Evolutionary conservation across 768 basidiomycete genomes (phyloP).

Genomic region (Lyophyllum atratum): DNA sequence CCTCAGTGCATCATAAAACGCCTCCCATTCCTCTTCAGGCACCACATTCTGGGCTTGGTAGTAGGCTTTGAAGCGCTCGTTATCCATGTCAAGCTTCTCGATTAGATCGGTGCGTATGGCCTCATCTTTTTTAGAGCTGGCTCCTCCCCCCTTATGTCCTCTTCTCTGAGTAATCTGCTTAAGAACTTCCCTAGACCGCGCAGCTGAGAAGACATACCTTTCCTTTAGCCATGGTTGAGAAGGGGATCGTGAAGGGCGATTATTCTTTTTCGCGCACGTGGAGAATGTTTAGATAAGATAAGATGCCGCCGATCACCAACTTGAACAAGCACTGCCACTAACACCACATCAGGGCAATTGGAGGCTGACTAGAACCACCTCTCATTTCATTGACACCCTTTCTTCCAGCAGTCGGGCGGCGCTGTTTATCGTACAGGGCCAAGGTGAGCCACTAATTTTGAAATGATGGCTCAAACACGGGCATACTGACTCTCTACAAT

Average conservation of each 20-base stretch:
- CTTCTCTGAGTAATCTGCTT: neutral
- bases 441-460: too few relatives aligned
- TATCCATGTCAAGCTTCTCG: slow-evolving; percentile 66
- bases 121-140: slow-evolving; percentile 16
- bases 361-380: too few relatives aligned
- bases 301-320: neutral
- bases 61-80: slow-evolving; percentile 66
- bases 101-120: slow-evolving; percentile 52
- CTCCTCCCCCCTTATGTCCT: neutral
- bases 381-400: too few relatives aligned
- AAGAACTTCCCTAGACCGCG: neutral
- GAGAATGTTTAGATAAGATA: neutral
- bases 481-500: too few relatives aligned
- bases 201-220: neutral
- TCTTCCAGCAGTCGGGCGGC: too few relatives aligned
- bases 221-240: neutral
- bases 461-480: too few relatives aligned
- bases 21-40: slow-evolving; percentile 76
- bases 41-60: slow-evolving; percentile 79
- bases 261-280: neutral
- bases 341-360: too few relatives aligned
- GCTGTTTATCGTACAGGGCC: too few relatives aligned
- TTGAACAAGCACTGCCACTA: too few relatives aligned
- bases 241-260: neutral
- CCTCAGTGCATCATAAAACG: slow-evolving; percentile 64